These are phyloP conservation scores for Hypomyces perniciosus DNA, from an alignment of 2,329 filamentous ascomycete species.

Conservation along the genomic window DNA sequence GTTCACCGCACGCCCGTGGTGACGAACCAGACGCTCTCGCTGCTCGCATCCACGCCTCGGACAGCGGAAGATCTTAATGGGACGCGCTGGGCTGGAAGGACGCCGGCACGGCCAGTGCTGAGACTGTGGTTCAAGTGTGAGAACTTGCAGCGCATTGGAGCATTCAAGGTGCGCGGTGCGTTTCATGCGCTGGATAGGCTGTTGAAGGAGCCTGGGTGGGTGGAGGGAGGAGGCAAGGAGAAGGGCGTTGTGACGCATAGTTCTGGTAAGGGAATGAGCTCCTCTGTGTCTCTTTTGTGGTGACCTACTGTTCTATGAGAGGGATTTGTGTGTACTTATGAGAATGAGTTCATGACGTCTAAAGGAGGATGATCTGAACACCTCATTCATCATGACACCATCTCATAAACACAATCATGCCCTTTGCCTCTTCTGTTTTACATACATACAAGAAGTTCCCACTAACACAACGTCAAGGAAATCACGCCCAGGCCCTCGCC, in stretches of 20 bases:
- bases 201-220: constrained; percentile 54
- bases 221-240: constrained; percentile 51
- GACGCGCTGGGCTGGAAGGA: constrained; percentile 50
- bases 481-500: constrained; percentile 89
- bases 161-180: constrained; percentile 87
- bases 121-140: constrained; percentile 93
- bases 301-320: not conserved
- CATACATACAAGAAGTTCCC: not conserved
- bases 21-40: constrained; percentile 69
- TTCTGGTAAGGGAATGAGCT: constrained; percentile 52
- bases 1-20: constrained; percentile 81
- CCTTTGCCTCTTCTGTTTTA: not conserved
- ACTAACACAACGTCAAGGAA: constrained; percentile 49
- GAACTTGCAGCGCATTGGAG: constrained; percentile 83
- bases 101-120: constrained; percentile 59
- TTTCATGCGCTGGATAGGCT: constrained; percentile 77
- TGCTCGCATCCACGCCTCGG: constrained; percentile 68
- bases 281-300: not conserved
- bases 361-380: not conserved
- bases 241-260: constrained; percentile 85
- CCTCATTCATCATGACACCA: not conserved
- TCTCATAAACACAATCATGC: not conserved
- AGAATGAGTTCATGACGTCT: not conserved
- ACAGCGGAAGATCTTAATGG: constrained; percentile 44
- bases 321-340: not conserved